Evolutionary conservation across 768 basidiomycete genomes (phyloP).

Genomic region (Termitomyces sp.): DNA sequence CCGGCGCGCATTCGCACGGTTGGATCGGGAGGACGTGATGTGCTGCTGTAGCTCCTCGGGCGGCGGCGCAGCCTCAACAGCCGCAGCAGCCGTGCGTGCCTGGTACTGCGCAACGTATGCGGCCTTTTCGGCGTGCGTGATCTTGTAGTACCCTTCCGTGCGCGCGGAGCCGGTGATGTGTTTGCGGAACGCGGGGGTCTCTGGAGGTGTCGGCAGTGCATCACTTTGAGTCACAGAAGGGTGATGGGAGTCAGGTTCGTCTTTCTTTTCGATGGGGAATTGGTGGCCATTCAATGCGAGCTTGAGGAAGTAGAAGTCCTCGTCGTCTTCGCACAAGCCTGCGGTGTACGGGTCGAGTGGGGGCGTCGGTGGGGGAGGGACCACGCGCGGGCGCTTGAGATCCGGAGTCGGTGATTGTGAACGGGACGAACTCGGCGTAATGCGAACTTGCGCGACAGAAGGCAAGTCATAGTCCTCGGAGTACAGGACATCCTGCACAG

Average conservation of each 20-base stretch:
- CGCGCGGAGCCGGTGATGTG: conserved; percentile 86
- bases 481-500: conserved; percentile 46
- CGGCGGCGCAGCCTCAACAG: conserved; percentile 34
- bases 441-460: conserved; percentile 43
- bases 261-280: conserved; percentile 18
- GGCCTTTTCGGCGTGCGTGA: conserved; percentile 87
- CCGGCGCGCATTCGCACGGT: conserved; percentile 87
- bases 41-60: conserved; percentile 46
- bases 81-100: conserved; percentile 40
- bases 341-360: conserved; percentile 49
- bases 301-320: conserved; percentile 79
- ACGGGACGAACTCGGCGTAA: conserved; percentile 39
- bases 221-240: too few relatives aligned
- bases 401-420: conserved; percentile 41
- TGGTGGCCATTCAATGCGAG: conserved; percentile 46
- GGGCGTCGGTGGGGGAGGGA: conserved; percentile 37
- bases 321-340: conserved; percentile 78
- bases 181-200: conserved; percentile 56
- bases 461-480: conserved; percentile 49
- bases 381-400: conserved; percentile 27
- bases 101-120: conserved; percentile 90
- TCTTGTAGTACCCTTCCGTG: conserved; percentile 94
- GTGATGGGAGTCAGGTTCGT: conserved; percentile 9
- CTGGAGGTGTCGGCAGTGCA: conserved; percentile 26
- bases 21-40: conserved; percentile 77